Evolutionary conservation across 2,329 filamentous ascomycete species (phyloP).

Genomic region (Drechslerella dactyloides): DNA sequence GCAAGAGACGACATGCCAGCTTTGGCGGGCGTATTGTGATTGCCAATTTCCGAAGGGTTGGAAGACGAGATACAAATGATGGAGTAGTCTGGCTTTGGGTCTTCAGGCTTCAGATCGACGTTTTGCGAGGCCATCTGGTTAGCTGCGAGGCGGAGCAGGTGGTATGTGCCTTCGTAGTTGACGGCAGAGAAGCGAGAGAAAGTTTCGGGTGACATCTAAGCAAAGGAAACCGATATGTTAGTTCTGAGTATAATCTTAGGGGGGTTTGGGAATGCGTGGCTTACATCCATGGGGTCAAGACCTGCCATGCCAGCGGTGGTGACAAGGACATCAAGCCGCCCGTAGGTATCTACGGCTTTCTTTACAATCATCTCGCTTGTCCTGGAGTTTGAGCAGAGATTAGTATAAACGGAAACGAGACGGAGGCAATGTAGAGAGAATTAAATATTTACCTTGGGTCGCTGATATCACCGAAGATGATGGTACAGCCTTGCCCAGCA

Average conservation of each 20-base stretch:
- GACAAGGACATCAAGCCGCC: conserved; percentile 76
- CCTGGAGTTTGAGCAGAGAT: conserved; percentile 4
- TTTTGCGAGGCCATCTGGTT: conserved; percentile 54
- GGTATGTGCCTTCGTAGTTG: conserved; percentile 55
- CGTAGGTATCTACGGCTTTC: conserved; percentile 55
- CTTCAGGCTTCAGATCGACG: conserved; percentile 45
- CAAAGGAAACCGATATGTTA: conserved; percentile 4
- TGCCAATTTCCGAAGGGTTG: conserved; percentile 43
- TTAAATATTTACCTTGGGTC: conserved; percentile 52
- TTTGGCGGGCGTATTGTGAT: conserved; percentile 43
- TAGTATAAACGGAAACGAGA: conserved; percentile 3
- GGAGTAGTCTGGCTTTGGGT: conserved; percentile 52
- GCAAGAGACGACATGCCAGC: conserved; percentile 41
- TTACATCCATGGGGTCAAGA: conserved; percentile 48
- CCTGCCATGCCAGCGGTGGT: conserved; percentile 59
- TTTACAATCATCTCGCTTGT: conserved; percentile 55
- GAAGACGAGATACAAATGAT: conserved; percentile 52
- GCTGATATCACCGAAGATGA: conserved; percentile 55
- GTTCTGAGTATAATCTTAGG: neutral
- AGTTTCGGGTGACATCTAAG: conserved; percentile 39
- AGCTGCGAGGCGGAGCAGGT: conserved; percentile 54
- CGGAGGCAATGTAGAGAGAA: neutral
- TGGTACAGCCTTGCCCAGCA: conserved; percentile 54
- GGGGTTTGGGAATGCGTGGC: neutral
- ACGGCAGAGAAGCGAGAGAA: conserved; percentile 51